These are phyloP conservation scores for Pyronema domesticum DNA, from an alignment of 495 filamentous ascomycete genomes.

Conservation along the genomic window DNA sequence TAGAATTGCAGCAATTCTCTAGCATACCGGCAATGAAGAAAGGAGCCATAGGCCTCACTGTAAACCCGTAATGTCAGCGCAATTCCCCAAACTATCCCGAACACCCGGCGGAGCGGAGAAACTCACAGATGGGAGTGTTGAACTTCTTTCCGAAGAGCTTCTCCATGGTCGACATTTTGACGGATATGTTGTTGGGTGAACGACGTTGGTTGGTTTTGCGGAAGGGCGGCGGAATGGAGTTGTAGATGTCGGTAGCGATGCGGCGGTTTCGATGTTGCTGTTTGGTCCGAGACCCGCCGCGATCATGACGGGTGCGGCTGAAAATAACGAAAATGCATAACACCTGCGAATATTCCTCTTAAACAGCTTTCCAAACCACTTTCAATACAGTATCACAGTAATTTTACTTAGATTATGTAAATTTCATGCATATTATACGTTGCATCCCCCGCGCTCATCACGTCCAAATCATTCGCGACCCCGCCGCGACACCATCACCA, in stretches of 20 bases:
- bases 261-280: conserved; percentile 23
- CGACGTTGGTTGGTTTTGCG: neutral
- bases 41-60: conserved; percentile 74
- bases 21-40: conserved; percentile 86
- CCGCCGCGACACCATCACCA: neutral
- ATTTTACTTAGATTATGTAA: neutral
- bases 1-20: neutral
- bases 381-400: neutral
- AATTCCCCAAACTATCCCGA: neutral
- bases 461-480: neutral
- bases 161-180: conserved; percentile 54
- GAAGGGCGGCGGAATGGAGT: conserved; percentile 27
- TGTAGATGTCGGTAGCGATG: conserved; percentile 6
- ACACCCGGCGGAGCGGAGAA: conserved; percentile 2
- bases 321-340: neutral
- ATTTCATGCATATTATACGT: neutral
- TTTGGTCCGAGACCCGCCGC: neutral
- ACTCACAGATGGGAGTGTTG: conserved; percentile 69
- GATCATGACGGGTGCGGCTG: neutral
- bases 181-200: neutral
- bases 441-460: neutral
- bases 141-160: conserved; percentile 61
- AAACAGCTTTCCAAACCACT: neutral
- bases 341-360: too few relatives aligned
- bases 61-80: conserved; percentile 14